Conservation (phyloP, 139 green algal species). For the Chlamydomonas schloesseri region DNA sequence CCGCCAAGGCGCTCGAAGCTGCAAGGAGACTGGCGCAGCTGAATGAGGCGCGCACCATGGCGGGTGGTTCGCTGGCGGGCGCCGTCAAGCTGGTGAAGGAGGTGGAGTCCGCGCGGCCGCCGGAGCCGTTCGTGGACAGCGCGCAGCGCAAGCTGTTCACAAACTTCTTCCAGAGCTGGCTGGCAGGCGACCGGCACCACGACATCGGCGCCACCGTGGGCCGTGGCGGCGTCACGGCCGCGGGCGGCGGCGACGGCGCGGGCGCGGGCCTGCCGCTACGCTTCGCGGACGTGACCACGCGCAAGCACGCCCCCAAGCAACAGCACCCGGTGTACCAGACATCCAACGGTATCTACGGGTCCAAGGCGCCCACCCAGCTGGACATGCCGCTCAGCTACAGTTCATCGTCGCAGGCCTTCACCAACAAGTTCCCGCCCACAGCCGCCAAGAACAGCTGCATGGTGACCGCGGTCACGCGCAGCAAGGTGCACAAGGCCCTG, state of each 20-base stretch:
- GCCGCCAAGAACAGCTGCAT: slow-evolving; percentile 25
- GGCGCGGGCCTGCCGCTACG: slow-evolving; percentile 6
- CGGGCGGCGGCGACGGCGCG: background rate
- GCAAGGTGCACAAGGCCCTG: slow-evolving; percentile 41
- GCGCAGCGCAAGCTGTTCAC: slow-evolving; percentile 13
- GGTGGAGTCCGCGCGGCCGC: background rate
- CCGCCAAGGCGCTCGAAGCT: slow-evolving; percentile 31
- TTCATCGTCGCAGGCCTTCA: slow-evolving; percentile 37
- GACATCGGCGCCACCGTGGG: slow-evolving; percentile 15
- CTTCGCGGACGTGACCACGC: slow-evolving; percentile 48
- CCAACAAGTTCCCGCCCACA: slow-evolving; percentile 26
- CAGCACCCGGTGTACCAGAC: slow-evolving; percentile 51
- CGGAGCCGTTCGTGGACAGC: slow-evolving; percentile 19
- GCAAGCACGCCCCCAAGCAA: slow-evolving; percentile 9
- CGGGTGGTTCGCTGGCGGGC: slow-evolving; percentile 10
- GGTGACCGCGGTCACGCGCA: slow-evolving; percentile 32
- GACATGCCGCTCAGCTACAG: slow-evolving; percentile 50
- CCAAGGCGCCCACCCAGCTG: slow-evolving; percentile 3
- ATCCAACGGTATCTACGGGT: slow-evolving; percentile 38
- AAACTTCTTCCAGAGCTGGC: slow-evolving; percentile 13
- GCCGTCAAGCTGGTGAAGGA: slow-evolving; percentile 12
- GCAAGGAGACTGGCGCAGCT: slow-evolving; percentile 14
- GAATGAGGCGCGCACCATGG: slow-evolving; percentile 21
- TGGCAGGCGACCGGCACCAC: slow-evolving; percentile 34
- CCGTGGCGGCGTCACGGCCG: background rate